These are phyloP conservation scores for Neoarthrinium moseri DNA, from an alignment of 2,329 filamentous ascomycete species.

Conservation along the genomic window DNA sequence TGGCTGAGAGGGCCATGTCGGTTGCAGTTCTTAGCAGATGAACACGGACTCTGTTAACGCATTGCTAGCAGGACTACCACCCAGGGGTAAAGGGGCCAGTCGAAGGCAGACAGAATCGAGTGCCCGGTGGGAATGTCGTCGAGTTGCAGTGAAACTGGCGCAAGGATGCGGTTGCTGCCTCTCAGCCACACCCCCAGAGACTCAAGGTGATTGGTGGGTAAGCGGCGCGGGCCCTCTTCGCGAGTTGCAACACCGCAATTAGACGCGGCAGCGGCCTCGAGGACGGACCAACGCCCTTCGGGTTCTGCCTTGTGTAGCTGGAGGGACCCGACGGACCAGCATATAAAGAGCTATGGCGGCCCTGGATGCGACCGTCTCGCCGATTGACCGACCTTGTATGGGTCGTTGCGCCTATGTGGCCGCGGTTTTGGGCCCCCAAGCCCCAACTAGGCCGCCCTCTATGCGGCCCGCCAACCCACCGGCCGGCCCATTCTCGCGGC, in stretches of 20 bases:
- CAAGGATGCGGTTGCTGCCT: conserved; percentile 2
- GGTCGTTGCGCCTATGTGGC: conserved; percentile 19
- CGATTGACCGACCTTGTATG: conserved; percentile 12
- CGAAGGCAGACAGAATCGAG: too few relatives aligned
- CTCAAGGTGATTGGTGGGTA: conserved; percentile 22
- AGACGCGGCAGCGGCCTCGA: conserved; percentile 16
- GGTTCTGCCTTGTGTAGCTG: conserved; percentile 19
- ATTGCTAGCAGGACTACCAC: background rate
- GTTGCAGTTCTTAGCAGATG: too few relatives aligned
- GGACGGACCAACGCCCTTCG: conserved; percentile 9
- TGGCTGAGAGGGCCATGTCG: too few relatives aligned
- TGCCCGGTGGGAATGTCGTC: background rate
- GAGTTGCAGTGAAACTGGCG: background rate
- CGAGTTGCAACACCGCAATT: conserved; percentile 12
- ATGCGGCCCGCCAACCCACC: conserved; percentile 21
- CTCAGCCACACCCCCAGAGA: conserved; percentile 20
- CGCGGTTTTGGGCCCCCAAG: conserved; percentile 26
- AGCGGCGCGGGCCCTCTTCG: conserved; percentile 16
- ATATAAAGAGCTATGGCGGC: conserved; percentile 26
- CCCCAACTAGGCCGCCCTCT: conserved; percentile 20
- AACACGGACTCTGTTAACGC: background rate
- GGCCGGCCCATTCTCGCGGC: conserved; percentile 24
- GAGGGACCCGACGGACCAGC: conserved; percentile 12
- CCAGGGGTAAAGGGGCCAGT: background rate
- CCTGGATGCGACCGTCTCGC: conserved; percentile 20